These are phyloP conservation scores for Kwoniella sp. DNA, from an alignment of 768 basidiomycete genomes.

Conservation along the genomic window DNA sequence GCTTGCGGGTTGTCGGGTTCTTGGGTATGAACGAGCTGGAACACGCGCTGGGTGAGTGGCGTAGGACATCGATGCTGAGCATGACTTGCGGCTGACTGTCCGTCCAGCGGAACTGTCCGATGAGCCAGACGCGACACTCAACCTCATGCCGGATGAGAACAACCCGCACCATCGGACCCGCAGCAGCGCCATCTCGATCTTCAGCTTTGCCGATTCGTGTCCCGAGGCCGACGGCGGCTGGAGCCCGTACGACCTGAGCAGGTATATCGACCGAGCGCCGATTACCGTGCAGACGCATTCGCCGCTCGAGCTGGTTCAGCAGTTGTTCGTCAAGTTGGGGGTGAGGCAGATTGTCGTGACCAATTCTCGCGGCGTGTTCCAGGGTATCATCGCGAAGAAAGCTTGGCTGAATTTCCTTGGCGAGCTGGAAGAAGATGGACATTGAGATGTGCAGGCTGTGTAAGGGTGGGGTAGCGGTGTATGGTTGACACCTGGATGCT, in stretches of 20 bases:
- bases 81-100: not conserved
- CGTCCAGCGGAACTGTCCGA: conserved; percentile 56
- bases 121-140: conserved; percentile 62
- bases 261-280: conserved; percentile 92
- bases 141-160: conserved; percentile 54
- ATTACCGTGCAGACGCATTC: conserved; percentile 76
- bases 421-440: conserved; percentile 54
- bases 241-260: conserved; percentile 62
- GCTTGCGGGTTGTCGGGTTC: conserved; percentile 74
- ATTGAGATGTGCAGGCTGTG: too few relatives aligned
- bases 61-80: not conserved
- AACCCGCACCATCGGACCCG: conserved; percentile 11
- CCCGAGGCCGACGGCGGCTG: conserved; percentile 12
- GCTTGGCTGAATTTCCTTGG: conserved; percentile 83
- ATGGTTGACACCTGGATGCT: too few relatives aligned
- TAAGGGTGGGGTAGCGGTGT: too few relatives aligned
- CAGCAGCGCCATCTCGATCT: conserved; percentile 30
- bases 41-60: conserved; percentile 72
- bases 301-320: conserved; percentile 86
- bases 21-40: conserved; percentile 90
- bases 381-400: conserved; percentile 91
- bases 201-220: conserved; percentile 35
- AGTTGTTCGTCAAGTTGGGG: conserved; percentile 89
- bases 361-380: conserved; percentile 75
- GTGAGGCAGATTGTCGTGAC: conserved; percentile 82